Evolutionary conservation across 306 rosid genomes (phyloP).

Genomic region (Pyrus communis): DNA sequence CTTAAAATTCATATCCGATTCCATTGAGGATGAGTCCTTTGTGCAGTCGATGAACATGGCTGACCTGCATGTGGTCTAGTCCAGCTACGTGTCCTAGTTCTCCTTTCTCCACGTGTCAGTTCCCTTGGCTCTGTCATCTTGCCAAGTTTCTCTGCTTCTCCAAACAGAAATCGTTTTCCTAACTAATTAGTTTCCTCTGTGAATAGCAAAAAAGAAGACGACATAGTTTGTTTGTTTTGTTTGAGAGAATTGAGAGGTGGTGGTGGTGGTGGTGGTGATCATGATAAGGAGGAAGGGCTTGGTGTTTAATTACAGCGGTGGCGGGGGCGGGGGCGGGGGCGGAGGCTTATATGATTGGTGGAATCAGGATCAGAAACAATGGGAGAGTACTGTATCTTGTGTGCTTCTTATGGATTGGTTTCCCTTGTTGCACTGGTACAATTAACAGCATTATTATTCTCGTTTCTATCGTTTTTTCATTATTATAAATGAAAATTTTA

Average conservation of each 20-base stretch:
- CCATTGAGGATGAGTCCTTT: not conserved
- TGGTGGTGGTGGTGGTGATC: not conserved
- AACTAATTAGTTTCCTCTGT: not conserved
- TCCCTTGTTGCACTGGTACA: conserved; percentile 52
- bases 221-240: not conserved
- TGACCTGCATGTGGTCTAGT: not conserved
- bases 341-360: conserved; percentile 16
- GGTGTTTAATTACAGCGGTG: conserved; percentile 16
- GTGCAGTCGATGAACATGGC: conserved; percentile 22
- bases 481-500: not conserved
- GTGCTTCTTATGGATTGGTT: conserved; percentile 42
- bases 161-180: not conserved
- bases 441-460: not conserved
- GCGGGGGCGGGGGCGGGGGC: not conserved
- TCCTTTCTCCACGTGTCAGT: not conserved
- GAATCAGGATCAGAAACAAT: conserved; percentile 32
- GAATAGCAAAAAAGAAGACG: not conserved
- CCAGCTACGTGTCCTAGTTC: conserved; percentile 21
- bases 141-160: not conserved
- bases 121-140: not conserved
- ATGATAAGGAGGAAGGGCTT: conserved; percentile 10
- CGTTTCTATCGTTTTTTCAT: not conserved
- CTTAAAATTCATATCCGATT: not conserved
- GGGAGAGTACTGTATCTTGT: conserved; percentile 31
- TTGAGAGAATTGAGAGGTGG: not conserved